Evolutionary conservation across 257 asterid species (phyloP).

Genomic region (Solanum pennellii): DNA sequence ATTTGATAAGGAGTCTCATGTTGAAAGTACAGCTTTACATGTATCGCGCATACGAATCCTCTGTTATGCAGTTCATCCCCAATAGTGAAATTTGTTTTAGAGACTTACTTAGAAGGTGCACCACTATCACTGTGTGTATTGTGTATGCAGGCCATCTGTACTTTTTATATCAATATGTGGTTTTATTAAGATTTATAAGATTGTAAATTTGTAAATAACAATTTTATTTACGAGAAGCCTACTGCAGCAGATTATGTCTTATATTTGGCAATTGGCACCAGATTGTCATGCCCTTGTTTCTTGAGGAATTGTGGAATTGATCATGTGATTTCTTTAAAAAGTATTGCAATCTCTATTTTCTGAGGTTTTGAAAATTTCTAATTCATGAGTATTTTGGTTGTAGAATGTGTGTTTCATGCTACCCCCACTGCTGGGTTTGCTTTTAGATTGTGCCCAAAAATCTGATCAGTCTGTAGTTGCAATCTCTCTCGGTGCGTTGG

Average conservation of each 20-base stretch:
- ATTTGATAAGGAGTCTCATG: background rate
- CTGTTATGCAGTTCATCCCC: background rate
- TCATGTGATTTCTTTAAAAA: background rate
- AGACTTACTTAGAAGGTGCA: background rate
- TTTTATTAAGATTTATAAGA: background rate
- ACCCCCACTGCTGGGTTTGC: constrained; percentile 82
- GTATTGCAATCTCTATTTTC: background rate
- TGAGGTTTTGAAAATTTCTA: constrained; percentile 8
- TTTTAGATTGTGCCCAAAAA: constrained; percentile 97
- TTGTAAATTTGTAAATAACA: background rate
- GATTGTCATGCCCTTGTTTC: background rate
- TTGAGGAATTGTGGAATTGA: background rate
- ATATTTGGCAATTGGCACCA: background rate
- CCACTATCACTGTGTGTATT: background rate
- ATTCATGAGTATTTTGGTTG: constrained; percentile 17
- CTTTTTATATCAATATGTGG: background rate
- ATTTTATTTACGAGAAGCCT: background rate
- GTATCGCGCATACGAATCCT: background rate
- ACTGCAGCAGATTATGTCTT: background rate
- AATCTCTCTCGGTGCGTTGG: constrained; percentile 90
- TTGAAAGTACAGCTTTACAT: background rate
- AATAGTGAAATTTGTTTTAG: background rate
- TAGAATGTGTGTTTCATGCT: constrained; percentile 98
- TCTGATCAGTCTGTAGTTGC: constrained; percentile 92
- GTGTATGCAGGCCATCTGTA: background rate